Base-by-base conservation (phyloP, 305 asterid genomes). In the Fraxinus velutina region DNA sequence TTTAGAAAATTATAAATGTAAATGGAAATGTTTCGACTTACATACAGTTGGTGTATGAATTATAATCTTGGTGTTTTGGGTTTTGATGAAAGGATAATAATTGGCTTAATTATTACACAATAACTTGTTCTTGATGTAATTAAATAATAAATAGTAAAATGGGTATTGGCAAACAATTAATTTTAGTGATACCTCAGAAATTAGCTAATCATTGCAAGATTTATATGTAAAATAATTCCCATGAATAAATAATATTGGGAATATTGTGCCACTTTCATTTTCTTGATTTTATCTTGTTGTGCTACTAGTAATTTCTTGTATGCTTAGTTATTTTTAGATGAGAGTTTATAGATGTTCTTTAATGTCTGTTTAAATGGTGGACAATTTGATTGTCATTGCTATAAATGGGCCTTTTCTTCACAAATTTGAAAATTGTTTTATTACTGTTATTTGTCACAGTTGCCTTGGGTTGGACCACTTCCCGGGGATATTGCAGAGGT, bases 401-500 rank as follows among this genome's bases (percentile, higher is more conserved):
- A 57, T 83, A 39, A 21, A 77, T 83, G 89, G 88, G 83, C 75
- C 70, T 75, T 39, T 66, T 70, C 75, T 82, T 8, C 78, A 66
- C 79, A 84, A 81, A 75, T 82, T 81, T 91, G 88, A 86, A 92
- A 91, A 86, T 88, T 86, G 84, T 42, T 42, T 78, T 86, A 89
- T 87, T 72, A 89, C 55, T 84, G 82, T 39, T 97, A 90, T 73
- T 80, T 90, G 66, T 89, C 94, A n/a, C 91, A 89, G 84, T 78
- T 86, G 80, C 93, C 91, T 57, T 89, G 90, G 94, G 89, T 91
- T 82, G 99, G 99, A 27, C 99, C 99, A 55, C 94, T 96, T 64
- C 99, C 99, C 9, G 99, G 99, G 73, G 97, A 96, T 80, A 90
- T 96, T 27, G 96, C 99, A 21, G 99, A 96, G 89, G 96, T 96